Evolutionary conservation across 495 filamentous ascomycete genomes (phyloP).

Genomic region (Letharia lupina): DNA sequence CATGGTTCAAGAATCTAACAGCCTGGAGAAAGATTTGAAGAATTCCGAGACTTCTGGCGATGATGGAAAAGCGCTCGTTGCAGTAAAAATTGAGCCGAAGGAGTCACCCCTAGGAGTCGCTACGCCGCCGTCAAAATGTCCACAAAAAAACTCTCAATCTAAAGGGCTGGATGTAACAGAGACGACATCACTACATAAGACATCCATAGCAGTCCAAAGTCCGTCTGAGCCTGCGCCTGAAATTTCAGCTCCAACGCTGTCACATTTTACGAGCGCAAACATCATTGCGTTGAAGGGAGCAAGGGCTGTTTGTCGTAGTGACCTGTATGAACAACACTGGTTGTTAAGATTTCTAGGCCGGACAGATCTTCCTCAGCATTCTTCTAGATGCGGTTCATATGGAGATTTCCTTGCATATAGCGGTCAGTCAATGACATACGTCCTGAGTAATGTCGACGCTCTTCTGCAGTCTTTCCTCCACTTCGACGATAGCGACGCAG

Average conservation of each 20-base stretch:
- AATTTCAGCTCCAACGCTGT: neutral
- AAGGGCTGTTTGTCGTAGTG: neutral
- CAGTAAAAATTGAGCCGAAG: neutral
- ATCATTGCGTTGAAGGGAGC: neutral
- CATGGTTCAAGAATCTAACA: neutral
- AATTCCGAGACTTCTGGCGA: neutral
- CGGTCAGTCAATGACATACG: constrained; percentile 14
- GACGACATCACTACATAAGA: neutral
- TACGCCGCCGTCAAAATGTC: neutral
- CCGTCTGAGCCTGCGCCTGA: neutral
- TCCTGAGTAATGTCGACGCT: constrained; percentile 10
- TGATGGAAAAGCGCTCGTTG: neutral
- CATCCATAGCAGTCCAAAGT: neutral
- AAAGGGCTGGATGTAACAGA: neutral
- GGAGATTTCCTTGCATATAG: constrained; percentile 7
- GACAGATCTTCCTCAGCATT: constrained; percentile 3
- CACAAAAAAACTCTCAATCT: neutral
- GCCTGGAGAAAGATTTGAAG: neutral
- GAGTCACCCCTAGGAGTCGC: neutral
- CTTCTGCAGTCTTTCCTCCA: constrained; percentile 14
- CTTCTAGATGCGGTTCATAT: neutral
- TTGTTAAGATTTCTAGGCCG: constrained; percentile 5
- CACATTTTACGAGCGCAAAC: neutral
- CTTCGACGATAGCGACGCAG: neutral
- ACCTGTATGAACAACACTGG: neutral